Evolutionary conservation across 129 eudicot species (phyloP).

Genomic region (Escallonia rubra): DNA sequence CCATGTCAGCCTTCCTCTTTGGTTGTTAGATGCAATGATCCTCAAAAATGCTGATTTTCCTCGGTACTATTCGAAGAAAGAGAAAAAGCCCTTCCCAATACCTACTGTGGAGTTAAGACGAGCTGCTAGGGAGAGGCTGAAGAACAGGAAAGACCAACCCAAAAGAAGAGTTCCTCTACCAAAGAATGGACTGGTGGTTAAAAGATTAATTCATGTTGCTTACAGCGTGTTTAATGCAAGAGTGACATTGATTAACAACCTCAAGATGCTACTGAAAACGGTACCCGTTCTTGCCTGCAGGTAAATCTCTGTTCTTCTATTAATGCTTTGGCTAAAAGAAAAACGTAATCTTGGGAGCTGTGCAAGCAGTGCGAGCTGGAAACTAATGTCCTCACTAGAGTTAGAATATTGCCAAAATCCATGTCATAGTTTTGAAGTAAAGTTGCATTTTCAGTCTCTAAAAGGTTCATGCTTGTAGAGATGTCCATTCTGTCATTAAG

Average conservation of each 20-base stretch:
- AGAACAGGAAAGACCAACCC: constrained; percentile 57
- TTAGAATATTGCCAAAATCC: no score
- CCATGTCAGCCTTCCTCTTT: constrained; percentile 23
- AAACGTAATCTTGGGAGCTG: no score
- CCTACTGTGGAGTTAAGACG: constrained; percentile 89
- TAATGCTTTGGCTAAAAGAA: no score
- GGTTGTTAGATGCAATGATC: constrained; percentile 47
- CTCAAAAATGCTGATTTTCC: constrained; percentile 96
- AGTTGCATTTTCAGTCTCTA: no score
- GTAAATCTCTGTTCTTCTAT: constrained; percentile 37
- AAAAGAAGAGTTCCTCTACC: constrained; percentile 72
- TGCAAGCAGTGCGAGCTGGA: no score
- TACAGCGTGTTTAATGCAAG: constrained; percentile 75
- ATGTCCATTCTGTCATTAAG: no score
- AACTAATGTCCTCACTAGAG: no score
- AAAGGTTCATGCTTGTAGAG: no score
- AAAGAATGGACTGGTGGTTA: constrained; percentile 68
- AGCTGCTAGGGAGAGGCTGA: constrained; percentile 87
- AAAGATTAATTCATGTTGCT: constrained; percentile 74
- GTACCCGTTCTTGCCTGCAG: constrained; percentile 94
- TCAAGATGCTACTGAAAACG: no score
- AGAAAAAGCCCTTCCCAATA: constrained; percentile 87
- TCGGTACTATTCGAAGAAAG: constrained; percentile 65
- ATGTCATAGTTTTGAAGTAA: no score
- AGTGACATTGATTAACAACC: no score